These are phyloP conservation scores for Russula lepida DNA, from an alignment of 768 basidiomycete genomes.

Conservation along the genomic window DNA sequence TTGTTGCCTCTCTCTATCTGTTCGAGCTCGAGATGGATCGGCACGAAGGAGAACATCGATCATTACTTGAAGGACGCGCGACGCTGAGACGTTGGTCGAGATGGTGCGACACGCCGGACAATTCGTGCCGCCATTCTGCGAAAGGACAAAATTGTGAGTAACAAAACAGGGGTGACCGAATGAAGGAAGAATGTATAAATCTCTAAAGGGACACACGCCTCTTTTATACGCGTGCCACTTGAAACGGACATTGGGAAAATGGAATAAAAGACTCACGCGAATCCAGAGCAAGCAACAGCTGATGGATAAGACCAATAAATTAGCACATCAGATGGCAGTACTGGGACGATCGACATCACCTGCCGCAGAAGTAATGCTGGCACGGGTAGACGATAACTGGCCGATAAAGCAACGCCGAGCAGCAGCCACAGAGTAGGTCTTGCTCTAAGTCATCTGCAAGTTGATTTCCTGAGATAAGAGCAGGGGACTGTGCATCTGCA, in stretches of 20 bases:
- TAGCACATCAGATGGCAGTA: not conserved
- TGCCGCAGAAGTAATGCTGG: conserved; percentile 88
- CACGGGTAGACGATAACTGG: conserved; percentile 79
- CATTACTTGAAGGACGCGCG: conserved; percentile 63
- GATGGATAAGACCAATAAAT: conserved; percentile 4
- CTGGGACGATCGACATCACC: conserved; percentile 36
- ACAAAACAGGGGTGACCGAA: not conserved
- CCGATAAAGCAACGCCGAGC: conserved; percentile 70
- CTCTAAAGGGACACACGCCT: not conserved
- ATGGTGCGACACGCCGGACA: conserved; percentile 73
- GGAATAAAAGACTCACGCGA: conserved; percentile 45
- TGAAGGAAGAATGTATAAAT: conserved; percentile 21
- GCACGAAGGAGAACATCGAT: conserved; percentile 64
- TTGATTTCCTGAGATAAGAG: conserved; percentile 23
- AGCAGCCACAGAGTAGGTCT: conserved; percentile 82
- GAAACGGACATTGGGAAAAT: not conserved
- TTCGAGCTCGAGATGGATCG: conserved; percentile 58
- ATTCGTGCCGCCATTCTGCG: conserved; percentile 74
- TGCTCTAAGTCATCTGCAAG: conserved; percentile 58
- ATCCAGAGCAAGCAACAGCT: conserved; percentile 84
- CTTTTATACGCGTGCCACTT: not conserved
- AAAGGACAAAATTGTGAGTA: not conserved
- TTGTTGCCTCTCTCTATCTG: conserved; percentile 64
- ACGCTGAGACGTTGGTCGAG: conserved; percentile 63
- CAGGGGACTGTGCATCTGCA: conserved; percentile 8